A percentile compares a stretch with the other conserved stretches of the same genome.
Evolutionary conservation across 31 red algal species (phyloP).

Genomic region (Bonnemaisonia californica): DNA sequence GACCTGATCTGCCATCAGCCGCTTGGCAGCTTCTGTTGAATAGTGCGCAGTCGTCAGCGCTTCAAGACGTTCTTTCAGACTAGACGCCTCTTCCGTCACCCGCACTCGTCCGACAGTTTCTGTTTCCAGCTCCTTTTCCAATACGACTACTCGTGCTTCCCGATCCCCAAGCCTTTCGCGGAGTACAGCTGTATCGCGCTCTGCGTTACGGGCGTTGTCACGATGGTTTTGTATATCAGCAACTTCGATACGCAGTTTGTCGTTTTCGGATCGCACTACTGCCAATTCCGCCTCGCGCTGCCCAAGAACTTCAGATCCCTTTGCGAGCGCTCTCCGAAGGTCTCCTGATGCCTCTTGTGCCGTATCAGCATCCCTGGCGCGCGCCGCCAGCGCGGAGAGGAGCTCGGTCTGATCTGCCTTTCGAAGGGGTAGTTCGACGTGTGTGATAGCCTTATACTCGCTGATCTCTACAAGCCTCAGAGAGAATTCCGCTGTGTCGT

Average conservation of each 20-base stretch:
- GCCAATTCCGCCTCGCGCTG: not conserved
- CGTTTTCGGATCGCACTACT: not conserved
- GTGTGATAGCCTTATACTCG: slow-evolving; percentile 50
- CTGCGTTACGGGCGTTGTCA: not conserved
- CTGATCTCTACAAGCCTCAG: slow-evolving; percentile 43
- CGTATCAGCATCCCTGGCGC: slow-evolving; percentile 19
- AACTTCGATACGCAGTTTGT: too few relatives aligned
- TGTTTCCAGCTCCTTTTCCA: not conserved
- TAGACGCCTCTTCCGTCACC: not conserved
- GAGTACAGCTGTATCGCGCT: not conserved
- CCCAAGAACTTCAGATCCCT: not conserved
- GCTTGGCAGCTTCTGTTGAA: not conserved
- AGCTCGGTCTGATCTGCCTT: slow-evolving; percentile 31
- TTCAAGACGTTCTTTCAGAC: not conserved
- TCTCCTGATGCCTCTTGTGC: not conserved
- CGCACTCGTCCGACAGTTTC: not conserved
- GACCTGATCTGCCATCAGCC: slow-evolving; percentile 3
- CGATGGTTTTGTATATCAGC: not conserved
- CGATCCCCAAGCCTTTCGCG: not conserved
- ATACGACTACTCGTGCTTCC: not conserved
- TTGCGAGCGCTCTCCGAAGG: not conserved
- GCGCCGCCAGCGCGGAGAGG: slow-evolving; percentile 34
- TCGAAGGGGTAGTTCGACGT: slow-evolving; percentile 39
- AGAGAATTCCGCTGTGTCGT: not conserved
- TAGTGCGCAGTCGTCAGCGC: not conserved